Evolutionary conservation across 495 filamentous ascomycete species (phyloP), one percentile per base, ranked within the genome.

Genomic region (Aspergillus hancockii): DNA sequence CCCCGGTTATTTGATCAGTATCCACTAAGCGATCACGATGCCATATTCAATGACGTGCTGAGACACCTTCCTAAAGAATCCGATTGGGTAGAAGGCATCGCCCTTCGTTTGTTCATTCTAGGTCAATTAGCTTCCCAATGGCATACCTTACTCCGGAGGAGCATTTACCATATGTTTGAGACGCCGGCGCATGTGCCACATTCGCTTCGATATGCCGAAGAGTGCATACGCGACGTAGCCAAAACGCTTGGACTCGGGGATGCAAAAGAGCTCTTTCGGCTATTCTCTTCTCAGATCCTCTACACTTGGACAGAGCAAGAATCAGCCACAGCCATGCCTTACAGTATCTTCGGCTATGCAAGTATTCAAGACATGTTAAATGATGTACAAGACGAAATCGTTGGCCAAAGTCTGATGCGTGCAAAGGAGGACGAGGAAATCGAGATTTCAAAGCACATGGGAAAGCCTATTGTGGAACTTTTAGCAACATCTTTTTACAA

Each of bases 141-240:
- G 92, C 85, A 87, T 57, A 95, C 90, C 7, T 80, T 93, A 54
- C 77, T 93, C 49, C 89, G 90, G 52, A 87, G 88, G 59, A 88
- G 89, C 60, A 88, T 96, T 19, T 98, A 97, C 70, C 88, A 93
- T 70, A 91, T 97, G 22, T 94, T 97, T 63, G 94, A 97, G 70
- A 91, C 85, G 0, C 86, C 94, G 1, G 91, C 87, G 7, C 82
- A 82, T 41, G 81, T 93, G 1, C 75, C 82, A 16, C 67, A 72
- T 12, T 87, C 88, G 21, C 71, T 81, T 45, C 74, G 72, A 36
- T 88, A 97, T 74, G 92, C 93, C 2, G 81, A 81, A 49, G 82
- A 79, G 51, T 92, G 90, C 65, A 72, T 96, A 46, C 61, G 59
- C n/a, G 75, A 81, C 46, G 83, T 97, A 23, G 83, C 92, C 6